These are phyloP conservation scores for Neurospora sp. DNA, from an alignment of 495 filamentous ascomycete species.

Conservation along the genomic window DNA sequence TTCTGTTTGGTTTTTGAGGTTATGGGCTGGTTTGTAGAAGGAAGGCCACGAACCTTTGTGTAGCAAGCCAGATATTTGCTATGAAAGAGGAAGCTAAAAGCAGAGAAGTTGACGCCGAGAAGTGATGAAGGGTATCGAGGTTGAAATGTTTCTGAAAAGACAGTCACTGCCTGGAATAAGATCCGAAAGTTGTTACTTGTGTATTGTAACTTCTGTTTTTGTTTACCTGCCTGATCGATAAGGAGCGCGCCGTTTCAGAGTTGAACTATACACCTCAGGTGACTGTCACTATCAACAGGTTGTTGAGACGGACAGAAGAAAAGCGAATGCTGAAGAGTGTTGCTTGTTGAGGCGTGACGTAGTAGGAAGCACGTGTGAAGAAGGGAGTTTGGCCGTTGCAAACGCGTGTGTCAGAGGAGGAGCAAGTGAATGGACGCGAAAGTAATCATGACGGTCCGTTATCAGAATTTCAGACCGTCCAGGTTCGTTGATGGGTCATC, in stretches of 20 bases:
- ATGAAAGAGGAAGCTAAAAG: not conserved
- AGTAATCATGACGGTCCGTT: not conserved
- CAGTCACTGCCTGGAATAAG: not conserved
- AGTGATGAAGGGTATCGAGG: not conserved
- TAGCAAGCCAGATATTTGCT: not conserved
- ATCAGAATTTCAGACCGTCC: not conserved
- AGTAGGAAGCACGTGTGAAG: not conserved
- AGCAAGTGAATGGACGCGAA: not conserved
- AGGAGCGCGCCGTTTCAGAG: not conserved
- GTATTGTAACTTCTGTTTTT: not conserved
- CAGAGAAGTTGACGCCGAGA: not conserved
- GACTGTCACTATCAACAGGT: not conserved
- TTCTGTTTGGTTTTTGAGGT: not conserved
- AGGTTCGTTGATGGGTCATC: not conserved
- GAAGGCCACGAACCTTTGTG: not conserved
- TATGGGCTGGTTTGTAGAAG: not conserved
- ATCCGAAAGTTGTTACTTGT: not conserved
- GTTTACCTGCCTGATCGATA: not conserved
- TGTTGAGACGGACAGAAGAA: not conserved
- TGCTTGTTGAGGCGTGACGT: not conserved
- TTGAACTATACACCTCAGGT: not conserved
- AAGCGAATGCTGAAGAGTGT: not conserved
- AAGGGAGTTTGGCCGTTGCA: not conserved
- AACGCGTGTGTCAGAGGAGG: not conserved
- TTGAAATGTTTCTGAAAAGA: not conserved